phyloP scores from a whole-genome alignment of 2,329 filamentous ascomycete genomes.

The Hymenoscyphus linearis region DNA sequence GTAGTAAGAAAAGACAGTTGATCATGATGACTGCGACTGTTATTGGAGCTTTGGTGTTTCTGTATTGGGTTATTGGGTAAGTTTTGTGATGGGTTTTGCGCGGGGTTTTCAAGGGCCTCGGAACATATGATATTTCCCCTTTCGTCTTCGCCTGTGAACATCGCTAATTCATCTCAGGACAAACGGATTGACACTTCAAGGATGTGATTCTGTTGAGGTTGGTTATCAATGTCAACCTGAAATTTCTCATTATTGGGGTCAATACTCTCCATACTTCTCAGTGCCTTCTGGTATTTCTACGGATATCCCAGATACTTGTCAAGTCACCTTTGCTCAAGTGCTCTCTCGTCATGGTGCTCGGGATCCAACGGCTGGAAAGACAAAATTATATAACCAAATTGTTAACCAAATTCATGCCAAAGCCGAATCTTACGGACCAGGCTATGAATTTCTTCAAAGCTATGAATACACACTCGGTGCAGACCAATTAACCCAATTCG shows the following conservation, averaged over 20 bases:
- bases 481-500: slow-evolving; percentile 64
- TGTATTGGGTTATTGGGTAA: slow-evolving; percentile 23
- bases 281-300: slow-evolving; percentile 62
- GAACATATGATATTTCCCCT: background rate
- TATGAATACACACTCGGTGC: slow-evolving; percentile 68
- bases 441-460: slow-evolving; percentile 64
- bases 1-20: slow-evolving; percentile 15
- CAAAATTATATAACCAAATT: slow-evolving; percentile 55
- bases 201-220: slow-evolving; percentile 27
- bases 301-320: slow-evolving; percentile 59
- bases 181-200: slow-evolving; percentile 11
- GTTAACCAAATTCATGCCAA: slow-evolving; percentile 59
- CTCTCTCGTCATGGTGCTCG: slow-evolving; percentile 82
- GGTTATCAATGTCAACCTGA: slow-evolving; percentile 31
- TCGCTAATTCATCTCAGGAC: slow-evolving; percentile 11
- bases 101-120: background rate
- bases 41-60: slow-evolving; percentile 19
- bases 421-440: slow-evolving; percentile 51
- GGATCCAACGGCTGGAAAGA: slow-evolving; percentile 69
- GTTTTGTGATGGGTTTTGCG: slow-evolving; percentile 5
- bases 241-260: slow-evolving; percentile 59
- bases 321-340: slow-evolving; percentile 72
- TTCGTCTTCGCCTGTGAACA: background rate
- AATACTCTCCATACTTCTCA: slow-evolving; percentile 81
- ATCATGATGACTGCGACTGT: slow-evolving; percentile 14